Evolutionary conservation across 345 rosid species (phyloP).

Genomic region (Eucalyptus erythrocorys): DNA sequence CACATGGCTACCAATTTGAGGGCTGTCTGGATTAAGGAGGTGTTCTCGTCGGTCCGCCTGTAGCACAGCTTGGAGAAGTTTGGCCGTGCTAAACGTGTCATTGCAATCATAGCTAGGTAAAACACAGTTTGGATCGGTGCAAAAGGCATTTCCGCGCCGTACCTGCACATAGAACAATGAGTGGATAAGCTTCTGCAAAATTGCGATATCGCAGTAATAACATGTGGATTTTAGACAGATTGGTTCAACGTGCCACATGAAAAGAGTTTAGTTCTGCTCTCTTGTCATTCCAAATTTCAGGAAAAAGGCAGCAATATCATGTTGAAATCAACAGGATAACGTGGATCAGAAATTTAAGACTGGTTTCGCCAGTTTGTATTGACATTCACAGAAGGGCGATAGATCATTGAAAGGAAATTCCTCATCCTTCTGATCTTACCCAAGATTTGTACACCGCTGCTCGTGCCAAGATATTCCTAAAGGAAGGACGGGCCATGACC

Average conservation of each 20-base stretch:
- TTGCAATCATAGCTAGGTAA: slow-evolving; percentile 45
- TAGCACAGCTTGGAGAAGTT: slow-evolving; percentile 73
- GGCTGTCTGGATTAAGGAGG: slow-evolving; percentile 30
- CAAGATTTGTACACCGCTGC: slow-evolving; percentile 52
- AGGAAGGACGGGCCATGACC: slow-evolving; percentile 98
- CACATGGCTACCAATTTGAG: slow-evolving; percentile 53
- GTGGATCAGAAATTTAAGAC: background rate
- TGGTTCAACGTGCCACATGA: background rate
- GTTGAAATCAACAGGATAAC: background rate
- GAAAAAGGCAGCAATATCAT: background rate
- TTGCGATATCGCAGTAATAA: background rate
- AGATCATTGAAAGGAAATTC: background rate
- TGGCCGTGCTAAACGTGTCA: slow-evolving; percentile 57
- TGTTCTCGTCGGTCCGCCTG: slow-evolving; percentile 41
- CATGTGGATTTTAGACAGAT: background rate
- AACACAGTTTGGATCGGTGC: slow-evolving; percentile 41
- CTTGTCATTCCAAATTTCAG: background rate
- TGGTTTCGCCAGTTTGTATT: background rate
- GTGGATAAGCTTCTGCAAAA: background rate
- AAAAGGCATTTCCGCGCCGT: slow-evolving; percentile 65
- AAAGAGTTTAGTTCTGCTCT: background rate
- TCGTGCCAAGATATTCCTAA: slow-evolving; percentile 83
- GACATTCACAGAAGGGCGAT: background rate
- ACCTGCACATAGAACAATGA: slow-evolving; percentile 17
- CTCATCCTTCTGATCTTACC: slow-evolving; percentile 21